Evolutionary conservation across 2,329 filamentous ascomycete genomes (phyloP).

Genomic region (Clarireedia homoeocarpa): DNA sequence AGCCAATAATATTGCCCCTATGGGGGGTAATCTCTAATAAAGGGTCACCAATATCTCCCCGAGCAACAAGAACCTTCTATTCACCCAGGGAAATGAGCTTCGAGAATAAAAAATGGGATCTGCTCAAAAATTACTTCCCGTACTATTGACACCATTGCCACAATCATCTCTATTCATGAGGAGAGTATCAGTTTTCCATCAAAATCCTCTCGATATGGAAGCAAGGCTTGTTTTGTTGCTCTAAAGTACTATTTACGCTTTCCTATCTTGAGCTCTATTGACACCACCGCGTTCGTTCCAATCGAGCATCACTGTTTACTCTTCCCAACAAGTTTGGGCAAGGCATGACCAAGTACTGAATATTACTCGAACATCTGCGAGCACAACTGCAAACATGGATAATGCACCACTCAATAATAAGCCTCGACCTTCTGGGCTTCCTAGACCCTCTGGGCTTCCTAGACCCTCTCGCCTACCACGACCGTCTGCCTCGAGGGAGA

Average conservation of each 20-base stretch:
- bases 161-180: too few relatives aligned
- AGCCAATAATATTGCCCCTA: too few relatives aligned
- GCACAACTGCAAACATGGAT: slow-evolving; percentile 21
- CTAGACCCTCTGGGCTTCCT: slow-evolving; percentile 44
- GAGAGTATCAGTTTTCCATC: too few relatives aligned
- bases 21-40: not conserved
- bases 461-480: slow-evolving; percentile 46
- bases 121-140: not conserved
- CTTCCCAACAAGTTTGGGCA: not conserved
- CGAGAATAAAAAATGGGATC: not conserved
- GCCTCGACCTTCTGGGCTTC: slow-evolving; percentile 31
- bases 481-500: slow-evolving; percentile 40
- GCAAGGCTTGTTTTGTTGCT: too few relatives aligned
- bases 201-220: too few relatives aligned
- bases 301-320: too few relatives aligned
- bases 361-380: not conserved
- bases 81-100: not conserved
- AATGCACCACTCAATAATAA: slow-evolving; percentile 15
- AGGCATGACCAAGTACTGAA: slow-evolving; percentile 13
- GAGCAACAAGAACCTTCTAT: not conserved
- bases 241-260: too few relatives aligned
- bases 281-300: too few relatives aligned
- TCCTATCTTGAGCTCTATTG: too few relatives aligned
- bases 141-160: not conserved
- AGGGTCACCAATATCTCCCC: not conserved